A percentile compares a stretch with the other conserved stretches of the same genome.
These are phyloP conservation scores for Teratosphaeria viscida DNA, from an alignment of 2,329 filamentous ascomycete species.

Conservation along the genomic window DNA sequence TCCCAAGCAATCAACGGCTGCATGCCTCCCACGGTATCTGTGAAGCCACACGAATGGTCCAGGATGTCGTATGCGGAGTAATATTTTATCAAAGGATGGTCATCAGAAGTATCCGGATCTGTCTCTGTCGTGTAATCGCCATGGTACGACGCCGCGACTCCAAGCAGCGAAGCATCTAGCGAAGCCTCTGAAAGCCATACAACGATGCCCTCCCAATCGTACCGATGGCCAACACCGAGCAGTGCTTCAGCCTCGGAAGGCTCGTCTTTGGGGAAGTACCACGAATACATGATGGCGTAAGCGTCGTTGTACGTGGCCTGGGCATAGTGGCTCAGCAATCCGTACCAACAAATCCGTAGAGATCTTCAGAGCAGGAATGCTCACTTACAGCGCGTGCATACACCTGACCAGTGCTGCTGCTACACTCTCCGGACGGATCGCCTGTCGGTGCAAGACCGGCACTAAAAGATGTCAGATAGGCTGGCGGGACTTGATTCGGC, in stretches of 20 bases:
- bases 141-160: slow-evolving; percentile 44
- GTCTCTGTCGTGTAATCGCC: slow-evolving; percentile 38
- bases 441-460: not conserved
- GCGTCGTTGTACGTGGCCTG: slow-evolving; percentile 28
- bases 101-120: slow-evolving; percentile 31
- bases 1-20: slow-evolving; percentile 33
- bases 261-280: slow-evolving; percentile 42
- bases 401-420: slow-evolving; percentile 37
- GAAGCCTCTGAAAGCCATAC: slow-evolving; percentile 38
- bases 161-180: slow-evolving; percentile 32
- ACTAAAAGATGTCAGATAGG: not conserved
- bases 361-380: not conserved
- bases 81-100: slow-evolving; percentile 38
- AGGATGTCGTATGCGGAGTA: slow-evolving; percentile 36
- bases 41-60: slow-evolving; percentile 17
- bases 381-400: slow-evolving; percentile 29
- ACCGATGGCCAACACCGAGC: slow-evolving; percentile 32
- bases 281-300: slow-evolving; percentile 43
- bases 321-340: not conserved
- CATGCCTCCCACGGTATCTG: slow-evolving; percentile 26
- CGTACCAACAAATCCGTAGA: not conserved
- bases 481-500: not conserved
- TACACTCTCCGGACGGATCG: not conserved
- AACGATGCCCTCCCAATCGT: slow-evolving; percentile 34
- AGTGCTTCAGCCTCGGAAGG: slow-evolving; percentile 40